Evolutionary conservation across 345 rosid species (phyloP).

Genomic region (Nephelium lappaceum): DNA sequence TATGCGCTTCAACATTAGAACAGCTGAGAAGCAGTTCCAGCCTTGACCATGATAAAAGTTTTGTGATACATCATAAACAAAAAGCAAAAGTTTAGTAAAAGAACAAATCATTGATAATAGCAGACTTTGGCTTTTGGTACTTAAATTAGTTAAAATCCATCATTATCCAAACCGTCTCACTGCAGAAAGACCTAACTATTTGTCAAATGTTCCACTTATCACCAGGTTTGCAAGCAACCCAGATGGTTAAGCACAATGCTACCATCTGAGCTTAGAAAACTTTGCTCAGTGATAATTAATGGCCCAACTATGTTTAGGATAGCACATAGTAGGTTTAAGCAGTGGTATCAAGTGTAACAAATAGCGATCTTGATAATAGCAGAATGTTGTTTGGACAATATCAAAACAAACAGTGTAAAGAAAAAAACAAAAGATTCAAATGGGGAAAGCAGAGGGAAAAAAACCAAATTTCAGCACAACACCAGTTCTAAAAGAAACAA

Average conservation of each 20-base stretch:
- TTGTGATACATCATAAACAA: not conserved
- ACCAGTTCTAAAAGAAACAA: not conserved
- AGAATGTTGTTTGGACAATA: not conserved
- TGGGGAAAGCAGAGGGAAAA: not conserved
- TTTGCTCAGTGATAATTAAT: not conserved
- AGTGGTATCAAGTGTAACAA: slow-evolving; percentile 3
- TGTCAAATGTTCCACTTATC: slow-evolving; percentile 4
- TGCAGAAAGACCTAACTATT: not conserved
- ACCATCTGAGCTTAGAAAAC: not conserved
- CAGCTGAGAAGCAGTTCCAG: not conserved
- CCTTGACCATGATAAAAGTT: not conserved
- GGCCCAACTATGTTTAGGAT: not conserved
- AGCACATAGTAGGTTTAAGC: not conserved
- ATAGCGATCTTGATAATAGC: not conserved
- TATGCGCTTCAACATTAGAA: too few relatives aligned
- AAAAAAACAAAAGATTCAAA: not conserved
- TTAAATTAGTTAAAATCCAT: not conserved
- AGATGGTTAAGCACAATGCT: not conserved
- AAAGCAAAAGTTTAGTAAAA: not conserved
- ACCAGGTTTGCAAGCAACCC: not conserved
- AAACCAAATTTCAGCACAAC: not conserved
- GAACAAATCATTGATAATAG: not conserved
- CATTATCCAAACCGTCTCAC: not conserved
- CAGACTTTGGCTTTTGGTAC: not conserved
- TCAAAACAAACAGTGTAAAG: not conserved